A percentile compares a stretch with the other conserved stretches of the same genome.
Evolutionary conservation across 2,329 filamentous ascomycete species (phyloP).

Genomic region (Dothiorella sarmentorum): DNA sequence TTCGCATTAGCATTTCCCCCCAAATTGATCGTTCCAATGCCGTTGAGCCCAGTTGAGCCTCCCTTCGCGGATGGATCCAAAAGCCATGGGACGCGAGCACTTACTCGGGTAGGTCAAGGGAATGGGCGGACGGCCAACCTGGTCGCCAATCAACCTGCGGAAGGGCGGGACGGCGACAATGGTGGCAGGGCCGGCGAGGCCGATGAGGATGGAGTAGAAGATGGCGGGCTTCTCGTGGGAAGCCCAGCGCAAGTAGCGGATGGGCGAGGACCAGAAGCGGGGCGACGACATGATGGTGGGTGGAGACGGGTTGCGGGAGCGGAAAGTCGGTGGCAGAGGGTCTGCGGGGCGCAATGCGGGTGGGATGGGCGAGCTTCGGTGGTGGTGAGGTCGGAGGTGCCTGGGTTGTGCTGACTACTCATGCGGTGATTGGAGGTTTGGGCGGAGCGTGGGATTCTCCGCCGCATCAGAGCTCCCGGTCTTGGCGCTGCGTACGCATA

Average conservation of each 20-base stretch:
- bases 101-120: conserved; percentile 91
- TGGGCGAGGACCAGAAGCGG: conserved; percentile 77
- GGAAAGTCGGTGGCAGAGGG: neutral
- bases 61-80: neutral
- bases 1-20: conserved; percentile 13
- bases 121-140: conserved; percentile 62
- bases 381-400: neutral
- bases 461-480: conserved; percentile 18
- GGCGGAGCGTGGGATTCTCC: conserved; percentile 19
- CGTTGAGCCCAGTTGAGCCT: neutral
- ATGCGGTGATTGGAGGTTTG: conserved; percentile 3
- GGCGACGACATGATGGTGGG: conserved; percentile 62
- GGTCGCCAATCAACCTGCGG: conserved; percentile 67
- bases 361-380: neutral
- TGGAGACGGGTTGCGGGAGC: neutral
- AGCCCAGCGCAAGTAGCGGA: conserved; percentile 85
- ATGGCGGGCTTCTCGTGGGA: conserved; percentile 83
- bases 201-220: conserved; percentile 82
- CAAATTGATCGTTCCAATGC: too few relatives aligned
- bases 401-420: conserved; percentile 5
- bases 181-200: conserved; percentile 66
- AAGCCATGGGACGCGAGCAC: conserved; percentile 37
- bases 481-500: conserved; percentile 36
- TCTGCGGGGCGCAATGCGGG: neutral
- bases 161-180: conserved; percentile 72